Base-by-base conservation (phyloP, 2,329 filamentous ascomycete genomes). In the Cordyceps cateniannulata region DNA sequence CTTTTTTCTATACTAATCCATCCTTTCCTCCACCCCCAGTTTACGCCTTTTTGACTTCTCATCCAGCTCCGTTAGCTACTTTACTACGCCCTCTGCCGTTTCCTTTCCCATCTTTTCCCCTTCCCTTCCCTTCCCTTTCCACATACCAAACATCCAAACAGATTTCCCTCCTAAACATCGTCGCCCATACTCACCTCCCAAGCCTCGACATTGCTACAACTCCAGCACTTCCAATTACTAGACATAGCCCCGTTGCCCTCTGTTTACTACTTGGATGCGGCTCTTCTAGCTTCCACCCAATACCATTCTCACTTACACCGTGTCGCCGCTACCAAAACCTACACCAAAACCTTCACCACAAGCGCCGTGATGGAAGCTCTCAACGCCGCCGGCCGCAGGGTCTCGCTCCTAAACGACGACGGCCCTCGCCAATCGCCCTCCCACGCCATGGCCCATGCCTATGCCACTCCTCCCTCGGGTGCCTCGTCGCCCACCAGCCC, bases 371-470 rank as follows among this genome's bases (percentile, higher is more conserved):
- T 86, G 81, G 77, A 84, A 63, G 79, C 77, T 57, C 75, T 79
- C 67, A 80, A 86, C 70, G 81, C 83, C 48, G 75, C 78, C 47
- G 84, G 84, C 66, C 81, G 81, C 65, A 75, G 78, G 70, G 80
- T 86, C 68, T 86, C 84, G 56, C 75, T 86, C 10, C 75, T 86
- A 44, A 86, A 86, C 69, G 82, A 85, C 64, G 81, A 84, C 52
- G 69, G 72, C 16, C 67, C 71, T 61, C 69, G 71, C 66, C 78
- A 75, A 63, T 69, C 71, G 62, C 66, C 71, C 8, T 66, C 74
- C 52, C 72, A 68, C 67, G 73, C 74, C 59, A 63, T 67, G 62
- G 70, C 51, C 65, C 68, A 29, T 71, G 69, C 50, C 67, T 71
- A 62, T 18, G 76, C 75, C 66, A 68, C 73, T 62, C 68, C 71